Evolutionary conservation across 192 early-diverging fungal species (phyloP).

Genomic region (Chytriomyces sp.): DNA sequence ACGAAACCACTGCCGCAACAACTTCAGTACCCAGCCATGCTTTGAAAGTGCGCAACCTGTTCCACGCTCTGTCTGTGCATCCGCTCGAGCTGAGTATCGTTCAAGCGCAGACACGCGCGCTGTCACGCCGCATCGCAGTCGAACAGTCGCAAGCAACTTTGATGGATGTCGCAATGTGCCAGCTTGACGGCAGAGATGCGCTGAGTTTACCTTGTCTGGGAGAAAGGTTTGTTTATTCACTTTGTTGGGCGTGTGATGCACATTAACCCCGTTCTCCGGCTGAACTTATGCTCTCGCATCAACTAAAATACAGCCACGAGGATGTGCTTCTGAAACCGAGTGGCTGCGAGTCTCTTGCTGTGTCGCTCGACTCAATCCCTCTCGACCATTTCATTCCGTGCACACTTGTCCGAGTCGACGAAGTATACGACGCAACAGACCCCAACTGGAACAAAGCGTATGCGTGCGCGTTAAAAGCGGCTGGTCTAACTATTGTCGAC

Average conservation of each 20-base stretch:
- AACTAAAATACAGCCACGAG: no score
- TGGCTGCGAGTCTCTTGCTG: no score
- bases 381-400: conserved; percentile 16
- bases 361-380: neutral
- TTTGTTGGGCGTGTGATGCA: neutral
- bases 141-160: neutral
- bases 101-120: neutral
- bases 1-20: neutral
- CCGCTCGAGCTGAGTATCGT: neutral
- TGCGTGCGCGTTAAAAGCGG: neutral
- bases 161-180: neutral
- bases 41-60: neutral
- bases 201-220: neutral
- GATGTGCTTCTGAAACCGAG: no score
- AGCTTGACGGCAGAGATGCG: neutral
- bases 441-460: neutral
- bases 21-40: neutral
- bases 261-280: neutral
- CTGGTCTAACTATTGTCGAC: neutral
- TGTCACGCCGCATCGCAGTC: neutral
- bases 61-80: neutral
- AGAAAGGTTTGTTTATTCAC: neutral
- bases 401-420: neutral
- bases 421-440: neutral
- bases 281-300: neutral